Percentiles rank a stretch among this genome's conserved stretches.
phyloP scores from a whole-genome alignment of 73 alveolate species.

The Paramecium sonneborni region DNA sequence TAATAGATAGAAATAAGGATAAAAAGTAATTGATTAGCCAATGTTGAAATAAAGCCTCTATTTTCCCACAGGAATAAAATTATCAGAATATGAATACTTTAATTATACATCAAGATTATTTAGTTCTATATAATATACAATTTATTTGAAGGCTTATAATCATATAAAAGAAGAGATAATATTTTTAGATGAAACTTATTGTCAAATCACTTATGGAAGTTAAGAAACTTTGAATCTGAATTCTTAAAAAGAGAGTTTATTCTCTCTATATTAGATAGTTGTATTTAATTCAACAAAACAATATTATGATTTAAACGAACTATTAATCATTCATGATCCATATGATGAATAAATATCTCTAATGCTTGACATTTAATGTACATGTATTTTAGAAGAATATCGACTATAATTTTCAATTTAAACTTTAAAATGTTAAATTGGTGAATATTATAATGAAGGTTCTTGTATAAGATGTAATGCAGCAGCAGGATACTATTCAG shows the following conservation, averaged over 20 bases:
- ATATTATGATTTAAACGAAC: background rate
- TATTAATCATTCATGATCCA: background rate
- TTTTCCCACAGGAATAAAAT: background rate
- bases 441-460: background rate
- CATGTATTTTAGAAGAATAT: background rate
- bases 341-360: background rate
- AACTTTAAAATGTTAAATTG: constrained; percentile 6
- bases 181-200: background rate
- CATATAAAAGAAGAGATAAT: background rate
- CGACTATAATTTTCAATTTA: background rate
- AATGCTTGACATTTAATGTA: background rate
- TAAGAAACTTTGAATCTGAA: background rate
- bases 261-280: background rate
- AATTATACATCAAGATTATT: background rate
- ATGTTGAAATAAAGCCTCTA: background rate
- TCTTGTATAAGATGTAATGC: background rate
- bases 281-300: background rate
- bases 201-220: background rate
- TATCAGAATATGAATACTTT: background rate
- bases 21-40: background rate
- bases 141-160: background rate
- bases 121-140: background rate
- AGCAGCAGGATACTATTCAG: constrained; percentile 5
- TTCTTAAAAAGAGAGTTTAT: background rate
- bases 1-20: background rate